phyloP scores from a whole-genome alignment of 257 asterid genomes.

The Fraxinus cuspidata region DNA sequence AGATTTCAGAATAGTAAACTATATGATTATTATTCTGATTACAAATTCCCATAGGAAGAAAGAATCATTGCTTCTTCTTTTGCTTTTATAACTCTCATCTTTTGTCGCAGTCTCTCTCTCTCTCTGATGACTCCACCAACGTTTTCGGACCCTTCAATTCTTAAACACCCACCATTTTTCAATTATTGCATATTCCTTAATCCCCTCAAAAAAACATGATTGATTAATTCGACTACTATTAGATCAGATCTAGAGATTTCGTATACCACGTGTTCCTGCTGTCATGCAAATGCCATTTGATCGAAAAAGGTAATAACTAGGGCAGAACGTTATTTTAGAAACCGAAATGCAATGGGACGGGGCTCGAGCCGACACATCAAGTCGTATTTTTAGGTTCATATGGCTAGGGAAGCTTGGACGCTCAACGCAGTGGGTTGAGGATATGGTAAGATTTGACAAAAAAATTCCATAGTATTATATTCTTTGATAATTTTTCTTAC shows the following conservation, averaged over 20 bases:
- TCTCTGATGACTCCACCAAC: constrained; percentile 31
- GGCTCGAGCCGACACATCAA: no score
- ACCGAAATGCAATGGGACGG: no score
- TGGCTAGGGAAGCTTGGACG: no score
- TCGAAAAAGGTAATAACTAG: no score
- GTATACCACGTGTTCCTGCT: neutral
- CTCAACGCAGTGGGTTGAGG: no score
- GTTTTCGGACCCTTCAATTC: constrained; percentile 25
- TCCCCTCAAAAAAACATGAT: neutral
- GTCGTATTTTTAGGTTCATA: no score
- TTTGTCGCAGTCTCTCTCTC: constrained; percentile 36
- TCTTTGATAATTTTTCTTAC: no score
- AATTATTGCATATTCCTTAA: neutral
- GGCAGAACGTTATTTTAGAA: no score
- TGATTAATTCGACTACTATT: neutral
- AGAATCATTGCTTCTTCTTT: constrained; percentile 5
- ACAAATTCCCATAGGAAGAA: constrained; percentile 3
- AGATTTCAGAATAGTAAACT: constrained; percentile 7
- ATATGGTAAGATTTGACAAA: no score
- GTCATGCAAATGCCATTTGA: neutral
- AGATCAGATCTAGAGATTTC: neutral
- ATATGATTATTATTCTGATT: constrained; percentile 7
- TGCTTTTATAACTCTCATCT: constrained; percentile 29
- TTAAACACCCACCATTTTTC: neutral
- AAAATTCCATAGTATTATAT: no score